Evolutionary conservation across 345 rosid species (phyloP).

Genomic region (Boechera retrofracta): DNA sequence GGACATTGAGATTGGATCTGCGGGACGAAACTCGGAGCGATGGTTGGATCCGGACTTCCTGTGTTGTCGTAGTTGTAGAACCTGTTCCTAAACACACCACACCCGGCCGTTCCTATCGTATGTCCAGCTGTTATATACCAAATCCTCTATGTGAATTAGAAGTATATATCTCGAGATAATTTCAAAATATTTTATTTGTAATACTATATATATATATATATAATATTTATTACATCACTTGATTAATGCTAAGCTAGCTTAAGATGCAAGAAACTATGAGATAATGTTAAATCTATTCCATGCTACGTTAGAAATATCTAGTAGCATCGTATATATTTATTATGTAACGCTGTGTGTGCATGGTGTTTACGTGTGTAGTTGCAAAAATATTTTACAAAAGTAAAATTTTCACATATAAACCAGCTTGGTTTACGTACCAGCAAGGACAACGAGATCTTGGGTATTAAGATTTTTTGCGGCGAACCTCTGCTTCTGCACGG

Average conservation of each 20-base stretch:
- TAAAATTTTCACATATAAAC: not conserved
- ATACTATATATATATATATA: not conserved
- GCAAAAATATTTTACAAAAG: not conserved
- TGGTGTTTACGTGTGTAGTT: not conserved
- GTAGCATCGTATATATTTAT: not conserved
- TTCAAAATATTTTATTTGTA: not conserved
- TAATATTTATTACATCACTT: not conserved
- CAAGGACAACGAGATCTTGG: constrained; percentile 56
- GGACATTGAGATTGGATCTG: constrained; percentile 60
- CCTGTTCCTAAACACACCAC: constrained; percentile 55
- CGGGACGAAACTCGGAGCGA: constrained; percentile 50
- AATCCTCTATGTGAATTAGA: constrained; percentile 9
- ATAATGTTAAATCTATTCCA: not conserved
- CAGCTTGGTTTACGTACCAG: constrained; percentile 42
- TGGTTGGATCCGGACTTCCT: constrained; percentile 55
- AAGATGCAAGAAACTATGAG: constrained; percentile 16
- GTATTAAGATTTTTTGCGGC: constrained; percentile 46
- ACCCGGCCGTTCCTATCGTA: constrained; percentile 66
- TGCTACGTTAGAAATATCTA: not conserved
- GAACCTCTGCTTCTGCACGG: constrained; percentile 46
- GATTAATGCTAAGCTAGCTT: constrained; percentile 8
- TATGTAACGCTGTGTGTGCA: not conserved
- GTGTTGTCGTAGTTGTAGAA: constrained; percentile 54
- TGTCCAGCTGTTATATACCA: constrained; percentile 56
- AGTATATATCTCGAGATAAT: not conserved